Evolutionary conservation across 108 stramenopile genomes (phyloP).

Genomic region (Conticribra guillardii): DNA sequence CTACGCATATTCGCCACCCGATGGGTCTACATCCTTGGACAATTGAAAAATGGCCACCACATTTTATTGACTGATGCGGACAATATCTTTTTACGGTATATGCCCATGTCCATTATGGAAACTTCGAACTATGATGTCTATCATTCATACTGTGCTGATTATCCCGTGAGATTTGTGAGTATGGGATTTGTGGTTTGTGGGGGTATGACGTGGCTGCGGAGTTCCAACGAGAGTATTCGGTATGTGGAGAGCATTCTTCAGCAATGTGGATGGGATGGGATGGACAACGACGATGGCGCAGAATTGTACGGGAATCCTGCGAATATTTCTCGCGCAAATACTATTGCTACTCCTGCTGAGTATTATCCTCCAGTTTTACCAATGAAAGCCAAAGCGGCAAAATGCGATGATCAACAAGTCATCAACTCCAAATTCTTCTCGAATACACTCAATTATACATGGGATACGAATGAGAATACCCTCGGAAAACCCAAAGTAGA

Average conservation of each 20-base stretch:
- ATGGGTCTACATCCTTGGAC: constrained; percentile 16
- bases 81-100: constrained; percentile 29
- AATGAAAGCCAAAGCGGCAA: constrained; percentile 7
- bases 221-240: constrained; percentile 1
- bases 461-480: background rate
- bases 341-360: too few relatives aligned
- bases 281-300: background rate
- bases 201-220: constrained; percentile 26
- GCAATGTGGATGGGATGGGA: constrained; percentile 13
- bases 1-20: constrained; percentile 14
- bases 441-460: constrained; percentile 25
- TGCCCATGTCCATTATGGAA: constrained; percentile 10
- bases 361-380: too few relatives aligned
- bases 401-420: constrained; percentile 37
- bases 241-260: constrained; percentile 29
- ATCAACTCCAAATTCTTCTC: constrained; percentile 34
- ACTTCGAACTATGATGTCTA: constrained; percentile 13
- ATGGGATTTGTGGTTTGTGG: constrained; percentile 35
- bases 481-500: background rate
- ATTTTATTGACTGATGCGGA: constrained; percentile 26
- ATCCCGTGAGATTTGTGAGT: constrained; percentile 23
- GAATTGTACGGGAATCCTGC: too few relatives aligned
- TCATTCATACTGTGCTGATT: constrained; percentile 22
- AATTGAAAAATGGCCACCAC: constrained; percentile 13
- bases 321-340: too few relatives aligned